Evolutionary conservation across 1,284 basidiomycete genomes (phyloP).

Genomic region (Thecaphora thlaspeos): DNA sequence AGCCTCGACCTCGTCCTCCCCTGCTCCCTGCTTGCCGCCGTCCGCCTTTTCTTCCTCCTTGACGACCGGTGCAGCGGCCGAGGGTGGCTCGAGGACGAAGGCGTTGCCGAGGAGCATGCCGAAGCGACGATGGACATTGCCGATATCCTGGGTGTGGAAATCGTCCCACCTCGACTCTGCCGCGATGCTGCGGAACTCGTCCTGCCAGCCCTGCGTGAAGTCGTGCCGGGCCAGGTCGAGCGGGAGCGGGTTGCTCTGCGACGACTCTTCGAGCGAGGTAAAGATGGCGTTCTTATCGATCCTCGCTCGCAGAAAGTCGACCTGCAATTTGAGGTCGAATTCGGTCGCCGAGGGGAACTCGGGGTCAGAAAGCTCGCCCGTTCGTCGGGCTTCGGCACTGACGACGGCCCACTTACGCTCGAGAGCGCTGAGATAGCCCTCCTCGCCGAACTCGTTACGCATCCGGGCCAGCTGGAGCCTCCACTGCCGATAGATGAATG

Average conservation of each 20-base stretch:
- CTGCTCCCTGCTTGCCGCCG: background rate
- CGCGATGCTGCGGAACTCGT: slow-evolving; percentile 12
- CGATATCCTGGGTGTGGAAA: slow-evolving; percentile 15
- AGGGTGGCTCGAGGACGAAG: slow-evolving; percentile 4
- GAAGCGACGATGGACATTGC: slow-evolving; percentile 16
- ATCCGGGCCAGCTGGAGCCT: slow-evolving; percentile 64
- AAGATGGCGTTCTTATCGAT: slow-evolving; percentile 71
- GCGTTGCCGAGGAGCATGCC: slow-evolving; percentile 15
- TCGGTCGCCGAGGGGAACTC: slow-evolving; percentile 69
- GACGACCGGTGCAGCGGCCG: background rate
- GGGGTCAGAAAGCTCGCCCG: slow-evolving; percentile 69
- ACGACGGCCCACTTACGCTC: slow-evolving; percentile 78
- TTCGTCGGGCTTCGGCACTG: slow-evolving; percentile 72
- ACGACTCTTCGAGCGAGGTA: slow-evolving; percentile 22
- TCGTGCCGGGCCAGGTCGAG: slow-evolving; percentile 7
- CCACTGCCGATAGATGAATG: slow-evolving; percentile 63
- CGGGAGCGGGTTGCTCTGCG: slow-evolving; percentile 24
- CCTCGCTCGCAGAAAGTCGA: slow-evolving; percentile 71
- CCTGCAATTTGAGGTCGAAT: slow-evolving; percentile 73
- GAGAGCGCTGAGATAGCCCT: slow-evolving; percentile 73
- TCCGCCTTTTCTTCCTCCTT: background rate
- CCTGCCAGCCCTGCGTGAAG: slow-evolving; percentile 31
- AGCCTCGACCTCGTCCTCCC: background rate
- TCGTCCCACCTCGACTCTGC: slow-evolving; percentile 13
- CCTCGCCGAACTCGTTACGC: slow-evolving; percentile 67